phyloP scores from a whole-genome alignment of 2,329 filamentous ascomycete genomes.

The Calonectria ilicicola region DNA sequence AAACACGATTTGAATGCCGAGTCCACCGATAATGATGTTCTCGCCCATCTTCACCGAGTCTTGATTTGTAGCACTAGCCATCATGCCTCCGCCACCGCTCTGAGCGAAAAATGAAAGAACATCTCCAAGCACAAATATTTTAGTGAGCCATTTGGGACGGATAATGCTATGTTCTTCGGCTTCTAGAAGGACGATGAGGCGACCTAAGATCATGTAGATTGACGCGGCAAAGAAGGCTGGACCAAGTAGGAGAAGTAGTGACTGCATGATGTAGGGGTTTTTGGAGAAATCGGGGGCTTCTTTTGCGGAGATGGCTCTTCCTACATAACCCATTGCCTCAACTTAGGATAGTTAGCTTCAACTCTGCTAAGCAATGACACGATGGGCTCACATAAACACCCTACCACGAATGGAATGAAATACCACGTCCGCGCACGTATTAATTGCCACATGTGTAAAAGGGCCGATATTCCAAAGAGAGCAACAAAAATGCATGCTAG shows the following conservation, averaged over 20 bases:
- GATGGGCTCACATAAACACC: background rate
- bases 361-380: too few relatives aligned
- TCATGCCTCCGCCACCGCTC: background rate
- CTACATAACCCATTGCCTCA: background rate
- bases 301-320: background rate
- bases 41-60: background rate
- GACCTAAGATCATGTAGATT: background rate
- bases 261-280: background rate
- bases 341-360: background rate
- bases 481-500: background rate
- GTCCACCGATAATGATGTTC: background rate
- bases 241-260: background rate
- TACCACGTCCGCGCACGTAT: background rate
- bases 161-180: background rate
- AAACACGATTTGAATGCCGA: background rate
- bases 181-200: background rate
- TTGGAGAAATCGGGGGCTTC: background rate
- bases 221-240: background rate
- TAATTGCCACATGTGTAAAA: background rate
- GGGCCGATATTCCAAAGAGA: background rate
- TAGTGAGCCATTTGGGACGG: background rate
- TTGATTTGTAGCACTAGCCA: background rate
- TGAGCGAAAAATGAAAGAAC: background rate
- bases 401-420: background rate
- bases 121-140: background rate